Evolutionary conservation across 106 monocot species (phyloP).

Genomic region (Hemerocallis citrina): DNA sequence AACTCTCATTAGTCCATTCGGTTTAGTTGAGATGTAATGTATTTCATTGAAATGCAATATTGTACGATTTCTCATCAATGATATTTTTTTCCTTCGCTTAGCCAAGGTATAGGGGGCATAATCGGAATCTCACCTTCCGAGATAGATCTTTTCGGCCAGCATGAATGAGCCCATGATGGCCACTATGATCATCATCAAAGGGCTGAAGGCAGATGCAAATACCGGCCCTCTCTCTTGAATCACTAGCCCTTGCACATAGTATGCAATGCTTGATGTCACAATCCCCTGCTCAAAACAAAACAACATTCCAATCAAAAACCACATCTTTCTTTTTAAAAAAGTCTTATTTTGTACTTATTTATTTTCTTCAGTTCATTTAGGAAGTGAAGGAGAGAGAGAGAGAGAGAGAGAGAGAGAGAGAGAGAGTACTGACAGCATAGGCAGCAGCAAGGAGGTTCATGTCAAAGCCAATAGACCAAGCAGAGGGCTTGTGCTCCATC

Average conservation of each 20-base stretch:
- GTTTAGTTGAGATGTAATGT: too few species aligned
- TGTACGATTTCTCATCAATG: too few species aligned
- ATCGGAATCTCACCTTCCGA: conserved; percentile 51
- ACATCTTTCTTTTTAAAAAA: too few species aligned
- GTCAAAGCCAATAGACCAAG: conserved; percentile 67
- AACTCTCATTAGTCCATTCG: too few species aligned
- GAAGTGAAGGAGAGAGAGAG: not conserved
- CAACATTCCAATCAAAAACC: not conserved
- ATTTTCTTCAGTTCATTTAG: not conserved
- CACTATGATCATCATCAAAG: conserved; percentile 92
- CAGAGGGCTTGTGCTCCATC: conserved; percentile 49
- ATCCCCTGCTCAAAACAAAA: conserved; percentile 57
- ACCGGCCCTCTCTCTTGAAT: conserved; percentile 70
- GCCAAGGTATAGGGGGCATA: not conserved
- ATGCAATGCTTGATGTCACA: conserved; percentile 83
- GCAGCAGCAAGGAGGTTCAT: conserved; percentile 85
- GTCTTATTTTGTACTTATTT: not conserved
- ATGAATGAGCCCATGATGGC: conserved; percentile 89
- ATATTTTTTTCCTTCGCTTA: not conserved
- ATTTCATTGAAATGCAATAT: too few species aligned
- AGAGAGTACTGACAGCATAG: conserved; percentile 51
- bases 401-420: conserved; percentile 1
- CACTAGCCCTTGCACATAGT: conserved; percentile 86
- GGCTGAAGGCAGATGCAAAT: conserved; percentile 86
- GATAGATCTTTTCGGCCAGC: conserved; percentile 59